A percentile compares a stretch with the other conserved stretches of the same genome.
phyloP scores from a whole-genome alignment of 1,284 basidiomycete genomes.

The Hortiboletus rubellus region DNA sequence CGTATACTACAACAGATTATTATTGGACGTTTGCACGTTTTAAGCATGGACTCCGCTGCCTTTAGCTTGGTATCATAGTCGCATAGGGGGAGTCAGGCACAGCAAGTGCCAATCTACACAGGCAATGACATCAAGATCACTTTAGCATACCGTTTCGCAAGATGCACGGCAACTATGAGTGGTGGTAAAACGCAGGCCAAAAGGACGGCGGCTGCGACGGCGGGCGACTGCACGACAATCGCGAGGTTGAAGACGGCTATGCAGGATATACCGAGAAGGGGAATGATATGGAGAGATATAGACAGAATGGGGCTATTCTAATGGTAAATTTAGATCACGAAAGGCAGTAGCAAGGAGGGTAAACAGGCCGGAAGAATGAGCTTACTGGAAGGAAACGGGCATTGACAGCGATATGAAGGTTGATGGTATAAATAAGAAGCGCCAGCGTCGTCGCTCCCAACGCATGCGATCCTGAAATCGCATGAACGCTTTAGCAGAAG shows the following conservation, averaged over 20 bases:
- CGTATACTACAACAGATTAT: constrained; percentile 4
- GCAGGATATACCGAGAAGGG: constrained; percentile 29
- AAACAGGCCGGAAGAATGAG: not conserved
- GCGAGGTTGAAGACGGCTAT: constrained; percentile 24
- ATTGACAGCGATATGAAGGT: constrained; percentile 24
- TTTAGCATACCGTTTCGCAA: constrained; percentile 4
- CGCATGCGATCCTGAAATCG: constrained; percentile 20
- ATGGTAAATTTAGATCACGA: not conserved
- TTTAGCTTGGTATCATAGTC: not conserved
- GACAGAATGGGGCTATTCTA: constrained; percentile 20
- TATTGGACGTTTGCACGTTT: not conserved
- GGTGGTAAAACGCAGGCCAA: constrained; percentile 25
- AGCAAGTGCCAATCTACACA: constrained; percentile 4
- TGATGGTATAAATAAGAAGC: constrained; percentile 35
- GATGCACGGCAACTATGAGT: constrained; percentile 12
- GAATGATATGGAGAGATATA: constrained; percentile 27
- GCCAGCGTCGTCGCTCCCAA: constrained; percentile 26
- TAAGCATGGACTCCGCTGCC: not conserved
- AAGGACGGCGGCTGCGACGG: constrained; percentile 19
- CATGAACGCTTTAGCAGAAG: constrained; percentile 20
- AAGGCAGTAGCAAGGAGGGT: not conserved
- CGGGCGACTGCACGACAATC: constrained; percentile 22
- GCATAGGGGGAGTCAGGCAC: not conserved
- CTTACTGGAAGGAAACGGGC: constrained; percentile 23
- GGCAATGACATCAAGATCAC: constrained; percentile 4